Conservation (phyloP, 768 basidiomycete species). For the Pholiota conissans region DNA sequence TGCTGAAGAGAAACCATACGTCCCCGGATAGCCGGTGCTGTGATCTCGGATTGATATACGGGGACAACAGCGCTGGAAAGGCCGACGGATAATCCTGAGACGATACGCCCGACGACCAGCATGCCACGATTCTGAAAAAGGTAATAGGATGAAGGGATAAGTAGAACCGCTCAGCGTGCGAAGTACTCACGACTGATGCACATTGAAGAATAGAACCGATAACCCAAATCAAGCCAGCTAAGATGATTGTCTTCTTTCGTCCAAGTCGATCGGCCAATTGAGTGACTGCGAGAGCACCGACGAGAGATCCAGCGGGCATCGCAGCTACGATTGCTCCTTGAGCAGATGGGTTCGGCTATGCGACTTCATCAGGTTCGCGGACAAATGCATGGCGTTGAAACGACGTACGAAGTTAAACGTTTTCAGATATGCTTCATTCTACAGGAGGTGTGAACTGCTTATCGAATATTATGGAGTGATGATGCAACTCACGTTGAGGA, state of each 20-base stretch:
- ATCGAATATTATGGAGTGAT: background rate
- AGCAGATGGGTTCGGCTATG: constrained; percentile 47
- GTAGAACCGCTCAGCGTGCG: no score
- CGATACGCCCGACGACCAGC: constrained; percentile 70
- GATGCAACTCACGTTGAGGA: constrained; percentile 42
- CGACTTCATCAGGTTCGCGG: background rate
- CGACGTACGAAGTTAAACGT: constrained; percentile 35
- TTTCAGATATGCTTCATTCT: constrained; percentile 40
- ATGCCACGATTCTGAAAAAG: constrained; percentile 63
- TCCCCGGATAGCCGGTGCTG: constrained; percentile 70
- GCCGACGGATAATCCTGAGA: constrained; percentile 69
- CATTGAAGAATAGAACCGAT: constrained; percentile 74
- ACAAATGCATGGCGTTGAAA: background rate
- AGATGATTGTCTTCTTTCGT: constrained; percentile 64
- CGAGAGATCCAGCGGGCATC: constrained; percentile 75
- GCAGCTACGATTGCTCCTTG: constrained; percentile 79
- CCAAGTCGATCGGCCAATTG: constrained; percentile 65
- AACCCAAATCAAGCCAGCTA: constrained; percentile 71
- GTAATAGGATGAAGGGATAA: background rate
- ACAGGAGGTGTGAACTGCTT: background rate
- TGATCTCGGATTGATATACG: constrained; percentile 75
- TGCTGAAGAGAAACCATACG: constrained; percentile 77
- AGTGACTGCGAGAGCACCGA: constrained; percentile 64
- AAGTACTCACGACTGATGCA: constrained; percentile 42
- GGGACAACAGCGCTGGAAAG: constrained; percentile 67